Base-by-base conservation (phyloP, 768 basidiomycete genomes). In the Paxillus involutus region DNA sequence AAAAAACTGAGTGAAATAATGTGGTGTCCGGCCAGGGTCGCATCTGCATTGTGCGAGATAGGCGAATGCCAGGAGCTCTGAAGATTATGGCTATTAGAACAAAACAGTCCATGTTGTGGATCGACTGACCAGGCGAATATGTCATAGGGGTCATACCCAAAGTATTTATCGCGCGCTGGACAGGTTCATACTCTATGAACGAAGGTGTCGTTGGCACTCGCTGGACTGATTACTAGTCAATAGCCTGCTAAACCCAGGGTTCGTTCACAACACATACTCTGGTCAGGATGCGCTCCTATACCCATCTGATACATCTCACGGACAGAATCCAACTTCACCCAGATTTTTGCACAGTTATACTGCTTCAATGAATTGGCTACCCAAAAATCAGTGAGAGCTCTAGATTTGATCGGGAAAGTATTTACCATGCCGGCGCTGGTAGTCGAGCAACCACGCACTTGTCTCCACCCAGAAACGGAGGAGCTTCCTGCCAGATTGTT, bases 41-140 rank as follows among this genome's bases (percentile, higher is more conserved):
- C 91, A 94, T 55, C 89, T 86, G 63, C 84, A 88, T 68, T 93
- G 89, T 0, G 89, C 85, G 51, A 85, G 70, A 62, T 93, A 94
- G 1, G 85, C 89, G 65, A 90, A 92, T n/a, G 75, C 74, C 49
- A 94, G 77, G 12, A 90, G 73, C 21, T 88, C 91, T 93, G 59
- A 26, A 14, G 37, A 35, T 12, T 14, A 13, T 56, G 35, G 47
- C 45, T 44, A 42, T 63, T 36, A 57, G 41, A 33, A 41, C 14
- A 24, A 35, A 40, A 44, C 35, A 30, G 13, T 37, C 7, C 46
- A 29, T 29, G 10, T n/a, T 0, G 17, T 1, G 17, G 19, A 52
- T 33, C 1, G 11, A 63, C 76, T 49, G 59, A 89, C 90, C 85
- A 32, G 81, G 69, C 8, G 86, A 82, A 63, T 83, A 89, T 12